phyloP scores from a whole-genome alignment of 2,329 filamentous ascomycete species.

The Penicillium sp. region DNA sequence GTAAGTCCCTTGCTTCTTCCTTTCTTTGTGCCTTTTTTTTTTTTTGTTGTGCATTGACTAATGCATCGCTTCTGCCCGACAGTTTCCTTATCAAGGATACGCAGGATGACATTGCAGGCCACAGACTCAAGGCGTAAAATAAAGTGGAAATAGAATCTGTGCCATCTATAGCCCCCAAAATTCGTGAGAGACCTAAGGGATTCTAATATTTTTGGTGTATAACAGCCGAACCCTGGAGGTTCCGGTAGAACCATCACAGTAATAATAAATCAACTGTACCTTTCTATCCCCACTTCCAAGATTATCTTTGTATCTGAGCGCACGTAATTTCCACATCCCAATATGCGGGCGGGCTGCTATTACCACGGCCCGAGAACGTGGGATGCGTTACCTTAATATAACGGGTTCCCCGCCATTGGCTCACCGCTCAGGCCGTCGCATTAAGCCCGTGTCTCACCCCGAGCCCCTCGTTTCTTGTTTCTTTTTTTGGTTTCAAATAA shows the following conservation, averaged over 20 bases:
- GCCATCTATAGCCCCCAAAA: constrained; percentile 2
- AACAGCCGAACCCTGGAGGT: constrained; percentile 9
- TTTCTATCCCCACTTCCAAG: constrained; percentile 3
- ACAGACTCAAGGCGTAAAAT: constrained; percentile 64
- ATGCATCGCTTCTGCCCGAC: constrained; percentile 14
- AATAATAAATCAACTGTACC: constrained; percentile 6
- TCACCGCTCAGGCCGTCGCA: constrained; percentile 29
- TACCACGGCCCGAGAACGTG: constrained; percentile 12
- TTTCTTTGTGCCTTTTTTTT: background rate
- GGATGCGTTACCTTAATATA: background rate
- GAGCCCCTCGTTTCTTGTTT: constrained; percentile 22
- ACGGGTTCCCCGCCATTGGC: constrained; percentile 15
- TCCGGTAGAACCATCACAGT: constrained; percentile 9
- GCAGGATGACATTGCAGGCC: constrained; percentile 73
- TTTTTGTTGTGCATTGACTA: constrained; percentile 5
- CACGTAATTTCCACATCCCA: constrained; percentile 16
- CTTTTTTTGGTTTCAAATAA: constrained; percentile 23
- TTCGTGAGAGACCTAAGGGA: background rate
- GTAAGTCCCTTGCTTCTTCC: constrained; percentile 57
- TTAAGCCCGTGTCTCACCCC: constrained; percentile 24
- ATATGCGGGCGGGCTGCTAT: background rate
- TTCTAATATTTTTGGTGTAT: constrained; percentile 6
- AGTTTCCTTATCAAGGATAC: constrained; percentile 88
- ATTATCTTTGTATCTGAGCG: background rate
- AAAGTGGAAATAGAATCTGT: background rate